Conservation (phyloP, 2,329 filamentous ascomycete genomes). For the Pseudogymnoascus sp. region DNA sequence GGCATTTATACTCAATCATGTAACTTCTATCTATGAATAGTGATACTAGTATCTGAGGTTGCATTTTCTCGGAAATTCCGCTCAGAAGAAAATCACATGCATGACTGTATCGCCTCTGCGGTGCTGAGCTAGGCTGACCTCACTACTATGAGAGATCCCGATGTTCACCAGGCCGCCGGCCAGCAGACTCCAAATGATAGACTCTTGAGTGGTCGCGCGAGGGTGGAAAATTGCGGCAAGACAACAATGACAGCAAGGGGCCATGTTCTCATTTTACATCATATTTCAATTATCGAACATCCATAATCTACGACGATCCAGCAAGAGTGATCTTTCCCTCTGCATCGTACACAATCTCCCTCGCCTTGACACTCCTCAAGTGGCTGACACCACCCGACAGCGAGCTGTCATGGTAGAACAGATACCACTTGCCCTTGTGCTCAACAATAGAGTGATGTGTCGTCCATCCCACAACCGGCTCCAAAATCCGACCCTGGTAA, state of each 20-base stretch:
- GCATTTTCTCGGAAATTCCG: too few species aligned
- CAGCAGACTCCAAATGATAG: too few species aligned
- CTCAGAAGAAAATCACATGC: too few species aligned
- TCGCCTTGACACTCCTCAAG: conserved; percentile 57
- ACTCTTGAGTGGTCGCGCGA: too few species aligned
- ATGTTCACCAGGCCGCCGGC: too few species aligned
- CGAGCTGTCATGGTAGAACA: conserved; percentile 70
- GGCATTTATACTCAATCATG: background rate
- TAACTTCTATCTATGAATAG: background rate
- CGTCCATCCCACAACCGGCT: conserved; percentile 73
- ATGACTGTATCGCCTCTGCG: too few species aligned
- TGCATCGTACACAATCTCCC: background rate
- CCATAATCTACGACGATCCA: background rate
- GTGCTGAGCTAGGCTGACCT: too few species aligned
- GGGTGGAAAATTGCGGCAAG: too few species aligned
- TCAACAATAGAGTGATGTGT: conserved; percentile 74
- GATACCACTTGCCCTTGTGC: conserved; percentile 61
- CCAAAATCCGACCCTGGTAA: conserved; percentile 61
- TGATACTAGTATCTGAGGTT: too few species aligned
- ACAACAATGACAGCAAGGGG: too few species aligned
- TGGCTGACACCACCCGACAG: conserved; percentile 62
- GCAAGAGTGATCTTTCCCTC: conserved; percentile 1
- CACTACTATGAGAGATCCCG: too few species aligned
- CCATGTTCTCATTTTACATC: background rate
- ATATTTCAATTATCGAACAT: background rate